Evolutionary conservation across 306 rosid genomes (phyloP).

Genomic region (Cucumis melo): DNA sequence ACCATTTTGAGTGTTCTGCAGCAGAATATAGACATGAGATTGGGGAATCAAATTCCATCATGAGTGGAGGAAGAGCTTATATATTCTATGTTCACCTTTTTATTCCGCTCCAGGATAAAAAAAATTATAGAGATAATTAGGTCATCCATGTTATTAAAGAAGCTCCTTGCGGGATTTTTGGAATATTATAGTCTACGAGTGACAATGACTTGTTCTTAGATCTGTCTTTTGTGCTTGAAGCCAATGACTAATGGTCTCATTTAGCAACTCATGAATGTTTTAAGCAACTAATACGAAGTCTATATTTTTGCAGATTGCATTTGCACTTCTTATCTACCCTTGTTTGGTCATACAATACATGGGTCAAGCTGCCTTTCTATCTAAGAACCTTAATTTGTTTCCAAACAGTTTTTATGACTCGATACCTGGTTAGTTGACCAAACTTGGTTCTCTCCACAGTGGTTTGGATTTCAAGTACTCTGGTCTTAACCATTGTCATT

Average conservation of each 20-base stretch:
- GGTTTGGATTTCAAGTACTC: neutral
- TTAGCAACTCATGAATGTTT: neutral
- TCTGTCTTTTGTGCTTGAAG: neutral
- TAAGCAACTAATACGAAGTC: neutral
- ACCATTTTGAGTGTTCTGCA: constrained; percentile 1
- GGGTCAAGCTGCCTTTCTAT: constrained; percentile 89
- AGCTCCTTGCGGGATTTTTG: neutral
- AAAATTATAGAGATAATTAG: neutral
- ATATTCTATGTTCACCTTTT: neutral
- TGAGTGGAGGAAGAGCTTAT: neutral
- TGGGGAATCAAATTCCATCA: neutral
- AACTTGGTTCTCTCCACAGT: constrained; percentile 2
- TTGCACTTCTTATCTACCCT: constrained; percentile 60
- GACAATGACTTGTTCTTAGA: neutral
- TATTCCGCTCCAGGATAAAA: neutral
- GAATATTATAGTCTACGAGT: neutral
- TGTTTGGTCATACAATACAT: constrained; percentile 82
- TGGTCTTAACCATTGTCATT: constrained; percentile 8
- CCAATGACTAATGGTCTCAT: neutral
- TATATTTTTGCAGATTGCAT: constrained; percentile 56
- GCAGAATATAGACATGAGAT: neutral
- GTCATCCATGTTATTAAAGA: neutral
- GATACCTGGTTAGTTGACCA: constrained; percentile 51
- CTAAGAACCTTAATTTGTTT: constrained; percentile 29
- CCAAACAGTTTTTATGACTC: constrained; percentile 49